phyloP scores from a whole-genome alignment of 2,329 filamentous ascomycete species.

The Zymoseptoria tritici region DNA sequence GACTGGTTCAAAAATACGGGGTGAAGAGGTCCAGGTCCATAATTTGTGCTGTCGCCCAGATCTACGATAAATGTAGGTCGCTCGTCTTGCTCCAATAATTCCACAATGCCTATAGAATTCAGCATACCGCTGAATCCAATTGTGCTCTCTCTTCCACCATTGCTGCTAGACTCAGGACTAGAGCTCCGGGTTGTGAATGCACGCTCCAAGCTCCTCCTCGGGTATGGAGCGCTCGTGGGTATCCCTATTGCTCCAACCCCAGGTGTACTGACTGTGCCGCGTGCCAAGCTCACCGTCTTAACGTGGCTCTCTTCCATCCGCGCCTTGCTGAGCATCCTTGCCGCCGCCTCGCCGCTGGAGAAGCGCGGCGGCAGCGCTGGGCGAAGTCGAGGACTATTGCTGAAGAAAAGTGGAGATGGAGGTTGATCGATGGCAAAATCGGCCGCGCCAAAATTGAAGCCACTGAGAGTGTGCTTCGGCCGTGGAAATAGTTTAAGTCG shows the following conservation, averaged over 20 bases:
- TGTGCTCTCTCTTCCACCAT: constrained; percentile 10
- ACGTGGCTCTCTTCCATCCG: constrained; percentile 42
- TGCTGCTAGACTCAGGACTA: constrained; percentile 19
- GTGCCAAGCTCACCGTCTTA: constrained; percentile 46
- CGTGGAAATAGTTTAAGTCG: constrained; percentile 16
- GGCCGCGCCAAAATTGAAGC: constrained; percentile 32
- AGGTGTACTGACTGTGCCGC: constrained; percentile 35
- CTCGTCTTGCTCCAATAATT: constrained; percentile 69
- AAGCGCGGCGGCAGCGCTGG: constrained; percentile 46
- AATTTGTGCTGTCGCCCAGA: constrained; percentile 51
- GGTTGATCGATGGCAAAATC: constrained; percentile 22
- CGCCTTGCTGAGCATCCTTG: constrained; percentile 50
- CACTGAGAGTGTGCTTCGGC: constrained; percentile 15
- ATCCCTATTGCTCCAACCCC: constrained; percentile 5
- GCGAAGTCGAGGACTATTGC: constrained; percentile 36
- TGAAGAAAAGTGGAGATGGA: constrained; percentile 48
- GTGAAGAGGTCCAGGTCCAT: constrained; percentile 47
- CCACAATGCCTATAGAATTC: constrained; percentile 58
- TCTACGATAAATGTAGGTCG: constrained; percentile 72
- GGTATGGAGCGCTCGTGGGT: constrained; percentile 30
- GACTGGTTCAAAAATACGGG: constrained; percentile 63
- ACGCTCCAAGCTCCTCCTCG: constrained; percentile 31
- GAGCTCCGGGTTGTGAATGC: constrained; percentile 17
- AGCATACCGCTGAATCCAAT: constrained; percentile 40
- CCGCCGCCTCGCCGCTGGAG: constrained; percentile 51